phyloP scores from a whole-genome alignment of 805 yeast species.

The Candida ipomoeae region DNA sequence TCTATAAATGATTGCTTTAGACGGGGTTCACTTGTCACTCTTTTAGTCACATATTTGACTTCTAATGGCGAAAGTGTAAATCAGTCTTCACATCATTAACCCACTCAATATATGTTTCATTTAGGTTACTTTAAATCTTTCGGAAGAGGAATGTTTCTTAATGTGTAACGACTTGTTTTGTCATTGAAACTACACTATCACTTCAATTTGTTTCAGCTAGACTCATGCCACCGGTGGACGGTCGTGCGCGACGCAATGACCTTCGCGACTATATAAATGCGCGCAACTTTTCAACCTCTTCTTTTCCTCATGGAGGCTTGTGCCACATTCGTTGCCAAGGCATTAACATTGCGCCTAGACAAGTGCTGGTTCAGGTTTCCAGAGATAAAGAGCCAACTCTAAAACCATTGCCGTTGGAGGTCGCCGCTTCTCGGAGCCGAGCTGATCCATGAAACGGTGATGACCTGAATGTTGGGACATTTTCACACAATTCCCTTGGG shows the following conservation, averaged over 20 bases:
- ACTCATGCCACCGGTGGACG: background rate
- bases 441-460: constrained; percentile 93
- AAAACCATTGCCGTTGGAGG: constrained; percentile 99
- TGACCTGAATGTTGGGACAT: constrained; percentile 89
- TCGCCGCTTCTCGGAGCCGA: constrained; percentile 57
- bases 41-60: no score
- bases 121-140: no score
- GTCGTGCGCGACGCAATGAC: constrained; percentile 8
- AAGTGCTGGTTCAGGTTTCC: constrained; percentile 11
- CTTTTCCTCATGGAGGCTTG: constrained; percentile 5
- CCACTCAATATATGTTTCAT: no score
- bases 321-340: constrained; percentile 10
- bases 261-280: background rate
- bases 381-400: constrained; percentile 55
- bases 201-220: background rate
- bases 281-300: background rate
- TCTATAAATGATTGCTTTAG: no score
- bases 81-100: no score
- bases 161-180: no score
- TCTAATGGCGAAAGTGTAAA: no score
- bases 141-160: no score
- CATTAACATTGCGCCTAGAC: constrained; percentile 17
- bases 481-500: constrained; percentile 1
- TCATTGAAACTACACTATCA: background rate
- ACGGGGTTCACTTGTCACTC: no score